Base-by-base conservation (phyloP, 768 basidiomycete species). In the Cantharellus anzutake region DNA sequence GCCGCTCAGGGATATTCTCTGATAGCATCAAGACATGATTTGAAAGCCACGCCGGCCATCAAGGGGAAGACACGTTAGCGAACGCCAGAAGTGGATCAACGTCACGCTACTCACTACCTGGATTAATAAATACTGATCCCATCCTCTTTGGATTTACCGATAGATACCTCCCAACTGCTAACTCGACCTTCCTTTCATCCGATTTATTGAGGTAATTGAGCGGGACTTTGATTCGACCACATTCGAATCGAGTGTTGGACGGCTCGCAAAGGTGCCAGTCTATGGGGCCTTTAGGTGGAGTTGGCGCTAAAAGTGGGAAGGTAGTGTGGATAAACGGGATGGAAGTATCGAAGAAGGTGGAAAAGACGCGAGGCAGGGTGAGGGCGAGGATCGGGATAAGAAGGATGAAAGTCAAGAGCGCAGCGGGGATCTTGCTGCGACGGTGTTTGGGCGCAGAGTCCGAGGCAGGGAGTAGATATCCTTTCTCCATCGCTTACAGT, bases 111-210 rank as follows among this genome's bases (percentile, higher is more conserved):
- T 29, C 20, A 29, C 20, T n/a, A 57, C 71, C 71, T 3, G 70
- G 70, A 50, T 72, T 71, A 37, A 69, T 41, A 53, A 71, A 64
- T 2, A 72, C 56, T n/a, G 62, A 66, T 4, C 71, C 71, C 51
- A 70, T 64, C n/a, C 64, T 62, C 41, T 11, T 7, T 37, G 59
- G 63, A 58, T 64, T 63, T 2, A 66, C 67, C 1, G 71, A 70
- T 16, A 63, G 67, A 57, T 66, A 69, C 35, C 68, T 65, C 2
- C 66, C 67, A 2, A 72, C 60, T 7, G 70, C 67, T 11, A 72
- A 64, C 20, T 29, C 20, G 35, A 64, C 66, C 2, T 70, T 69
- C 1, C 59, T 66, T 3, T 70, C 71, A 5, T 64, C 65, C 20
- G 60, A 60, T 3, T 58, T 11, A 56, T 71, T 65, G 57, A 65